phyloP scores from a whole-genome alignment of 495 filamentous ascomycete species.

The Penicillium macrosclerotiorum region DNA sequence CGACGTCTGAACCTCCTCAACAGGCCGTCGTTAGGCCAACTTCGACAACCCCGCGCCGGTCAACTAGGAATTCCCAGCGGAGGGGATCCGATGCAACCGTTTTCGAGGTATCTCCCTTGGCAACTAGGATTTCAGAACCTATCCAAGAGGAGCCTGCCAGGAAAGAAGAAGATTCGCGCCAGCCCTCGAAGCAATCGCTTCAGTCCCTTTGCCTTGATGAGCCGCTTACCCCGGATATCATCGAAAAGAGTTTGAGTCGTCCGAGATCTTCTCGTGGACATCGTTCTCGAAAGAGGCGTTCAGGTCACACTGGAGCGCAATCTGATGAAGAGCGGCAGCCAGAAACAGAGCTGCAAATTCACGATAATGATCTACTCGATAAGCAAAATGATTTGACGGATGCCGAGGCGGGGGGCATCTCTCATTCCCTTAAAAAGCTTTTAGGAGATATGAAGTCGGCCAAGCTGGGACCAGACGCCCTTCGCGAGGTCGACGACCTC shows the following conservation, averaged over 20 bases:
- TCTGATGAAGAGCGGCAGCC: background rate
- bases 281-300: conserved; percentile 22
- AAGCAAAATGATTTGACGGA: background rate
- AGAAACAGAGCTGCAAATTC: background rate
- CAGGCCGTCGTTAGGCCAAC: conserved; percentile 9
- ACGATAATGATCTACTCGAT: background rate
- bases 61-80: conserved; percentile 26
- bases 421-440: conserved; percentile 46
- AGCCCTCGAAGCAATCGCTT: conserved; percentile 18
- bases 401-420: conserved; percentile 35
- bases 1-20: conserved; percentile 1
- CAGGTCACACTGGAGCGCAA: conserved; percentile 9
- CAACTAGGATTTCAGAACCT: conserved; percentile 10
- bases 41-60: conserved; percentile 18
- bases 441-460: conserved; percentile 51
- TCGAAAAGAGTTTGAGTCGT: conserved; percentile 9
- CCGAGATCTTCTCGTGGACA: conserved; percentile 11
- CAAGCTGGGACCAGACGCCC: conserved; percentile 48
- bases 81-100: conserved; percentile 5
- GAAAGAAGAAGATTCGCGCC: conserved; percentile 8
- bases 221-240: conserved; percentile 9
- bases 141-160: background rate
- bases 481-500: conserved; percentile 62
- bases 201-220: conserved; percentile 29
- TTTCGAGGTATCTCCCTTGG: background rate